A percentile compares a stretch with the other conserved stretches of the same genome.
Evolutionary conservation across 78 protist species (phyloP).

Genomic region (Neovahlkampfia damariscottae): DNA sequence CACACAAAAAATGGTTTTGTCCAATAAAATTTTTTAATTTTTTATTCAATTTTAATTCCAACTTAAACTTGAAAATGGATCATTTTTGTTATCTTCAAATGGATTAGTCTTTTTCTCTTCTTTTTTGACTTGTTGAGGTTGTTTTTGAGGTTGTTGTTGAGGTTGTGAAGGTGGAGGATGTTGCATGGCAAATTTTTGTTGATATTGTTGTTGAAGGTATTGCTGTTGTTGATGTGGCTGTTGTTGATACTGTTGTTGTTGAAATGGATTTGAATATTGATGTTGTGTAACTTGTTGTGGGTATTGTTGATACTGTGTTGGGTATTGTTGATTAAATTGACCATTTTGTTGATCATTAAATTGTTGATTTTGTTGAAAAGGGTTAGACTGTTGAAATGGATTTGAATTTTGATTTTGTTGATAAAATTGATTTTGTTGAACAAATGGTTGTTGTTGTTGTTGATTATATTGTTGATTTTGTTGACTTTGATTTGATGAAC

Average conservation of each 20-base stretch:
- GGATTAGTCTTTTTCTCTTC: too few species aligned
- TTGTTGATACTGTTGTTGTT: not conserved
- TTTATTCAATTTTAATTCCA: too few species aligned
- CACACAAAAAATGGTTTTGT: too few species aligned
- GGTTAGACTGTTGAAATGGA: not conserved
- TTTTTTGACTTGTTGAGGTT: too few species aligned
- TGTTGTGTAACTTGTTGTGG: not conserved
- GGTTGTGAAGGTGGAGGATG: not conserved
- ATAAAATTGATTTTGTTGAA: not conserved
- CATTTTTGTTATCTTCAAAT: too few species aligned
- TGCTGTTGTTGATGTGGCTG: not conserved
- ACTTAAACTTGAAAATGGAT: too few species aligned
- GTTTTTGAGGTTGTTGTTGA: constrained; percentile 1
- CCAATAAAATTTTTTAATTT: too few species aligned
- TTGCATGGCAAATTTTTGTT: not conserved
- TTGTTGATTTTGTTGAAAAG: too few species aligned
- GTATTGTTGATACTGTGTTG: too few species aligned
- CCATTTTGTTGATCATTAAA: too few species aligned
- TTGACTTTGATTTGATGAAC: not conserved
- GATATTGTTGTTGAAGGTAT: not conserved
- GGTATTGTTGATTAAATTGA: too few species aligned
- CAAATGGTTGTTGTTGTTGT: not conserved
- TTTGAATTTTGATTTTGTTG: not conserved
- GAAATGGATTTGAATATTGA: not conserved
- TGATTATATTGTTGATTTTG: not conserved